A percentile compares a stretch with the other conserved stretches of the same genome.
Conservation (phyloP, 257 asterid genomes). For the Solanum peruvianum region DNA sequence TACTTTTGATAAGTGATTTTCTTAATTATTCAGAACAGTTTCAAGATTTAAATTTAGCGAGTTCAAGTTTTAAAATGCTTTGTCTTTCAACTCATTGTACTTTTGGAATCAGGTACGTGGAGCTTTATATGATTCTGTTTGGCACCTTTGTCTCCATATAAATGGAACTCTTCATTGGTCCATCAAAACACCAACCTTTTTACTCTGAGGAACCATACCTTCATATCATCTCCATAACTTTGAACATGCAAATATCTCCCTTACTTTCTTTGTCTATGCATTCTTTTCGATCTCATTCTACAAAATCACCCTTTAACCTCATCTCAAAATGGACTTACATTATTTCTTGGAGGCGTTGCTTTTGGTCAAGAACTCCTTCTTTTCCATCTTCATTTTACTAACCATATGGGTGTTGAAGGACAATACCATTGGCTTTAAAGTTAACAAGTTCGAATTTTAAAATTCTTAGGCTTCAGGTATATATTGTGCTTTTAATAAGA, state of each 20-base stretch:
- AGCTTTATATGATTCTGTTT: constrained; percentile 35
- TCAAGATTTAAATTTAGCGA: background rate
- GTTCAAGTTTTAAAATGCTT: background rate
- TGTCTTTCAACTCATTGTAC: background rate
- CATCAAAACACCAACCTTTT: constrained; percentile 38
- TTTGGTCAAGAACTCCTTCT: constrained; percentile 59
- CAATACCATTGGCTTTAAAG: constrained; percentile 78
- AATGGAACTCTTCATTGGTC: constrained; percentile 40
- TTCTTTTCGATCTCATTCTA: constrained; percentile 36
- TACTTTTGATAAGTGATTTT: background rate
- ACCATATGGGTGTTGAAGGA: constrained; percentile 71
- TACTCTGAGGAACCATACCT: constrained; percentile 42
- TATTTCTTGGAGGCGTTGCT: constrained; percentile 24
- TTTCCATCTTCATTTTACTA: constrained; percentile 66
- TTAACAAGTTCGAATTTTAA: too few relatives aligned
- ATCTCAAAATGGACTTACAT: constrained; percentile 12
- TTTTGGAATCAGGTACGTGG: background rate
- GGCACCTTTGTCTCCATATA: constrained; percentile 25
- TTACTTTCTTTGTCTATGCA: constrained; percentile 54
- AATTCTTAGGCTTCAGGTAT: too few relatives aligned
- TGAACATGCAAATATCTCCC: constrained; percentile 71
- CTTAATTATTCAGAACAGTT: too few relatives aligned
- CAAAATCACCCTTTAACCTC: constrained; percentile 14
- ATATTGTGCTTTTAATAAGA: too few relatives aligned
- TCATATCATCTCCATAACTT: constrained; percentile 47